Conservation (phyloP, 192 early-diverging fungal species). For the Mortierella claussenii region DNA sequence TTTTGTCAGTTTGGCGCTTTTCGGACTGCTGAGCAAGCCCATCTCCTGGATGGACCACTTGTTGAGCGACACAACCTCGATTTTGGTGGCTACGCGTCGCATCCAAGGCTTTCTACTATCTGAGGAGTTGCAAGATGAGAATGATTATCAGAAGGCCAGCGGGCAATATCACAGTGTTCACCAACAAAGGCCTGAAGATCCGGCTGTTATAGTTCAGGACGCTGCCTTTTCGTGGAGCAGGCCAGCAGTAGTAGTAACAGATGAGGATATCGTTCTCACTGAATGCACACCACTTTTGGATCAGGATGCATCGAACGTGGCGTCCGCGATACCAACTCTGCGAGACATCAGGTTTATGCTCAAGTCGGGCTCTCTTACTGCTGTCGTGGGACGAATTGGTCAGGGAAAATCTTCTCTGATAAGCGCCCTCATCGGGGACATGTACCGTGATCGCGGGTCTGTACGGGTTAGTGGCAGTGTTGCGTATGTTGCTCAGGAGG, state of each 20-base stretch:
- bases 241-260: background rate
- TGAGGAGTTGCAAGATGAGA: constrained; percentile 19
- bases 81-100: constrained; percentile 67
- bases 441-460: constrained; percentile 72
- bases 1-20: constrained; percentile 43
- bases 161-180: background rate
- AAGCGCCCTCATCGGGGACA: constrained; percentile 81
- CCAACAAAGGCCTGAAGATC: background rate
- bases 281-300: constrained; percentile 20
- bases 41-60: constrained; percentile 54
- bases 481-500: constrained; percentile 68
- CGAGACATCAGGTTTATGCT: constrained; percentile 53
- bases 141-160: too few species aligned
- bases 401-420: constrained; percentile 64
- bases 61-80: constrained; percentile 59
- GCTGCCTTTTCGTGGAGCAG: constrained; percentile 32
- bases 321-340: background rate
- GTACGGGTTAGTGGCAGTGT: constrained; percentile 69
- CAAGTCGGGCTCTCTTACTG: constrained; percentile 17
- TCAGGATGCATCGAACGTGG: background rate
- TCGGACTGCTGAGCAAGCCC: constrained; percentile 34
- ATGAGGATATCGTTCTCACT: background rate
- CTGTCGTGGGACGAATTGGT: constrained; percentile 51
- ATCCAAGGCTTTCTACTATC: constrained; percentile 56
- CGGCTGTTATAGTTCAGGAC: constrained; percentile 1